A percentile compares a stretch with the other conserved stretches of the same genome.
phyloP scores from a whole-genome alignment of 176 grass and related monocot genomes.

The Puya raimondii region DNA sequence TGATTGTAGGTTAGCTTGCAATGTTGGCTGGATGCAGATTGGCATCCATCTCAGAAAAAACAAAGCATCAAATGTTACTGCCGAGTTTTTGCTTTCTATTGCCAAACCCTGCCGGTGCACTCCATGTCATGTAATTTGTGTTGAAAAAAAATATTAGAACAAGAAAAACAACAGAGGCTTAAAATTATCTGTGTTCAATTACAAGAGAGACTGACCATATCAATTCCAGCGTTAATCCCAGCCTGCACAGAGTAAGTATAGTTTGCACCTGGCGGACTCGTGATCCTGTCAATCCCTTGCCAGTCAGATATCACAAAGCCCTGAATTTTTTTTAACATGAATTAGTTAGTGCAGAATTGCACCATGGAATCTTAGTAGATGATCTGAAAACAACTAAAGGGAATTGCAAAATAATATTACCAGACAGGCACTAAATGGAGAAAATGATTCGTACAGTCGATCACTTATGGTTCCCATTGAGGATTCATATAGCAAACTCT shows the following conservation, averaged over 20 bases:
- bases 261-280: conserved; percentile 50
- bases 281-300: conserved; percentile 84
- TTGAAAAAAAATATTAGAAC: too few species aligned
- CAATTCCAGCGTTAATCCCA: conserved; percentile 86
- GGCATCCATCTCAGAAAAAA: conserved; percentile 2
- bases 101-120: too few species aligned
- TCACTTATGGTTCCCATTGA: too few species aligned
- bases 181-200: neutral
- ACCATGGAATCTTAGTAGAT: neutral
- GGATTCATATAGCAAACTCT: too few species aligned
- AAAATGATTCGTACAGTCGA: too few species aligned
- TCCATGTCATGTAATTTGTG: too few species aligned
- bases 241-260: conserved; percentile 96
- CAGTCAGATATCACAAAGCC: conserved; percentile 98
- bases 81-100: neutral
- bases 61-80: too few species aligned
- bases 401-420: neutral
- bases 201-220: conserved; percentile 52
- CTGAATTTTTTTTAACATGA: conserved; percentile 30
- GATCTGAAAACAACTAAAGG: neutral
- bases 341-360: conserved; percentile 13
- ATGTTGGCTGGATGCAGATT: too few species aligned
- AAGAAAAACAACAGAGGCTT: too few species aligned
- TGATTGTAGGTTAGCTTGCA: too few species aligned
- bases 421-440: too few species aligned